Percentiles rank a stretch among this genome's conserved stretches.
Conservation (phyloP, 345 rosid genomes). For the Citrus medica region DNA sequence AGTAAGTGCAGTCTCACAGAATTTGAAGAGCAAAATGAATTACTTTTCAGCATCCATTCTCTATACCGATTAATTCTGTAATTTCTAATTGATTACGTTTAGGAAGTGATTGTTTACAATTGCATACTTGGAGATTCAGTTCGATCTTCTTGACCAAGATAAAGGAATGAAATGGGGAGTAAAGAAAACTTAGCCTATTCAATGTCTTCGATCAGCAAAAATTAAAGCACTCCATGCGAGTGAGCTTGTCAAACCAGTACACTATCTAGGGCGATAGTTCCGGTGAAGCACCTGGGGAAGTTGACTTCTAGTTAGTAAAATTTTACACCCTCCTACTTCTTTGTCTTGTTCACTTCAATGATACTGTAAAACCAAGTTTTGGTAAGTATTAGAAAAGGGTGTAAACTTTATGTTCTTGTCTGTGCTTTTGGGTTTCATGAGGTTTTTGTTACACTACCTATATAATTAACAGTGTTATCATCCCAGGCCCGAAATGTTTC, state of each 20-base stretch:
- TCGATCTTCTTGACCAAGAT: not conserved
- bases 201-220: not conserved
- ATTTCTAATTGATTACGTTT: not conserved
- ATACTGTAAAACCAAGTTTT: not conserved
- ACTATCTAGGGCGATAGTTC: not conserved
- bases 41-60: not conserved
- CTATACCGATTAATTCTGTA: not conserved
- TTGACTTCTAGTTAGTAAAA: not conserved
- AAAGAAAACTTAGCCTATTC: not conserved
- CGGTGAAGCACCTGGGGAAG: not conserved
- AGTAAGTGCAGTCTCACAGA: not conserved
- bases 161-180: not conserved
- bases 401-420: not conserved
- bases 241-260: not conserved
- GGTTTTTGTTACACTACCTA: not conserved
- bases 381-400: not conserved
- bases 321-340: not conserved
- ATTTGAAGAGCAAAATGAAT: not conserved
- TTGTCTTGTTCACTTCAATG: not conserved
- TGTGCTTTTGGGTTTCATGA: not conserved
- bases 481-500: constrained; percentile 57
- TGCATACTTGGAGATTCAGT: not conserved
- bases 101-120: not conserved
- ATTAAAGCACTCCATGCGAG: not conserved
- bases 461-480: not conserved